These are phyloP conservation scores for Lachancea meyersii DNA, from an alignment of 805 yeast genomes.

Conservation along the genomic window DNA sequence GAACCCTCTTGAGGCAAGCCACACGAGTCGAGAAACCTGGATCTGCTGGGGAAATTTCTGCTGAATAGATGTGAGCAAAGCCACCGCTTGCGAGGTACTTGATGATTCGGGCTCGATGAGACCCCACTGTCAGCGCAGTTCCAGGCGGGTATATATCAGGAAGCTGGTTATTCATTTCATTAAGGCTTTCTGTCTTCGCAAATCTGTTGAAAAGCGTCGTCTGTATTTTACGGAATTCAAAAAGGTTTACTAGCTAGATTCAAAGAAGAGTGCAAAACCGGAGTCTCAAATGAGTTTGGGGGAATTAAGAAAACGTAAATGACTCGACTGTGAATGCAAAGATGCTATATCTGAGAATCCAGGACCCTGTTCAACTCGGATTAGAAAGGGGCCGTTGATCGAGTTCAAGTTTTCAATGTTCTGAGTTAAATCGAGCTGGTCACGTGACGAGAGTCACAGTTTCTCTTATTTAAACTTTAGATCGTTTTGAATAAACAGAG, in stretches of 20 bases:
- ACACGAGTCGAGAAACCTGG: slow-evolving; percentile 40
- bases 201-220: not conserved
- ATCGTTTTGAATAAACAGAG: too few relatives aligned
- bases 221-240: too few relatives aligned
- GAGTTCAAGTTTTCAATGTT: not conserved
- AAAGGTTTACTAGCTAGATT: too few relatives aligned
- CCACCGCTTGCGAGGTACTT: slow-evolving; percentile 86
- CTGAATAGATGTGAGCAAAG: slow-evolving; percentile 90
- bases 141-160: slow-evolving; percentile 67
- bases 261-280: too few relatives aligned
- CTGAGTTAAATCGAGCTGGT: not conserved
- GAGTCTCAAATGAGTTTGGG: too few relatives aligned
- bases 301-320: not conserved
- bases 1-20: slow-evolving; percentile 91
- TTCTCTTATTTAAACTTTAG: not conserved
- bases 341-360: too few relatives aligned
- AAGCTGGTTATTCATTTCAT: slow-evolving; percentile 43
- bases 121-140: slow-evolving; percentile 72
- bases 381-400: slow-evolving; percentile 2
- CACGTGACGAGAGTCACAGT: not conserved
- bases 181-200: not conserved
- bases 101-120: slow-evolving; percentile 63
- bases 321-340: too few relatives aligned
- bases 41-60: slow-evolving; percentile 57
- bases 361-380: not conserved